Percentiles rank a stretch among this genome's conserved stretches.
phyloP scores from a whole-genome alignment of 2,329 filamentous ascomycete species.

The Lecanosticta acicola region DNA sequence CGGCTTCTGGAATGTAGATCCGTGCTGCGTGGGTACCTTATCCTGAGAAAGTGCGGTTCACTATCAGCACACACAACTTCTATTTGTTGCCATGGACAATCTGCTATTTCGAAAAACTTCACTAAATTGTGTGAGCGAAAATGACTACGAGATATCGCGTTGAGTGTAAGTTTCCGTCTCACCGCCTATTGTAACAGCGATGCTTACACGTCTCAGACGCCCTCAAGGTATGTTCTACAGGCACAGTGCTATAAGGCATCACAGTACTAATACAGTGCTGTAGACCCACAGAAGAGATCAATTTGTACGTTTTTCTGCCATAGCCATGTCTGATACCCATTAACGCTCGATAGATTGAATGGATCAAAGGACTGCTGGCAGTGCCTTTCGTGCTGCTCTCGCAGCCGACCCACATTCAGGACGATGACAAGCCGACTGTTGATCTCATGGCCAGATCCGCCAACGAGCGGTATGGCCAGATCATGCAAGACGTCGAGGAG shows the following conservation, averaged over 20 bases:
- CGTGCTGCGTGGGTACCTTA: no score
- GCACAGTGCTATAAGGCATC: not conserved
- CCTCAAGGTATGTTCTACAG: slow-evolving; percentile 49
- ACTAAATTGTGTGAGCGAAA: not conserved
- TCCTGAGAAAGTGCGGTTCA: no score
- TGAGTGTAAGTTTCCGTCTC: slow-evolving; percentile 31
- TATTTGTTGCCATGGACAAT: no score
- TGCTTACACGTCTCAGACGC: slow-evolving; percentile 47
- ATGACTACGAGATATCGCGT: slow-evolving; percentile 38
- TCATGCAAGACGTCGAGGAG: slow-evolving; percentile 86
- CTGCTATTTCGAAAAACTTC: not conserved
- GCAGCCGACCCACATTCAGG: slow-evolving; percentile 82
- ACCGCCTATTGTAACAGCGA: not conserved
- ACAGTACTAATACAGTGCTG: not conserved
- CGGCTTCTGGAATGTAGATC: no score
- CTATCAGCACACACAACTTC: not conserved
- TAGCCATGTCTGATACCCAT: slow-evolving; percentile 48
- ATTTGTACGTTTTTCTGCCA: slow-evolving; percentile 57
- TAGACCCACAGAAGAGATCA: slow-evolving; percentile 87
- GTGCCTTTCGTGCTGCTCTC: slow-evolving; percentile 96
- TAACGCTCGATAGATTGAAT: slow-evolving; percentile 39
- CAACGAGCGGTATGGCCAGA: slow-evolving; percentile 85
- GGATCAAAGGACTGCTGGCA: slow-evolving; percentile 85
- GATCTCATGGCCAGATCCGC: slow-evolving; percentile 65
- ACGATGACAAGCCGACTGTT: slow-evolving; percentile 60